A percentile compares a stretch with the other conserved stretches of the same genome.
phyloP scores from a whole-genome alignment of 2,329 filamentous ascomycete genomes.

The Chaetothyriales sp. region DNA sequence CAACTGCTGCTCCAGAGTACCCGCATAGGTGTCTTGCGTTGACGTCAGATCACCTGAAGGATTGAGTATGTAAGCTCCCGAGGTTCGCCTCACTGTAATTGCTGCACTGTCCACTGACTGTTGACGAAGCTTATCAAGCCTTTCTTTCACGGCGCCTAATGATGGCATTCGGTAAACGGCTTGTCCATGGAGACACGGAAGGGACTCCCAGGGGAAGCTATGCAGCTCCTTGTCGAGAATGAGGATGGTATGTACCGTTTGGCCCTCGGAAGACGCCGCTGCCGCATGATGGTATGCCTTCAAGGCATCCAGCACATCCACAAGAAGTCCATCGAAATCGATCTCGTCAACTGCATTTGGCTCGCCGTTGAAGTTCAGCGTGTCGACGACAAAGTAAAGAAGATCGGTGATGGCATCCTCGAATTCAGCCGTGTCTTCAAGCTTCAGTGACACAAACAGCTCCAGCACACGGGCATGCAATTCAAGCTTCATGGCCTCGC shows the following conservation, averaged over 20 bases:
- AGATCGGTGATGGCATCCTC: conserved; percentile 86
- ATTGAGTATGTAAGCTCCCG: conserved; percentile 63
- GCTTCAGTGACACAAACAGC: conserved; percentile 72
- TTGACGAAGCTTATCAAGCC: conserved; percentile 35
- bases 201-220: conserved; percentile 85
- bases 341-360: conserved; percentile 95
- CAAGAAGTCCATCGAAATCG: conserved; percentile 80
- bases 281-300: conserved; percentile 53
- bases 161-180: conserved; percentile 82
- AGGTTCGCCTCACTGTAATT: conserved; percentile 11
- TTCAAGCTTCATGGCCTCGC: conserved; percentile 26
- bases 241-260: conserved; percentile 56
- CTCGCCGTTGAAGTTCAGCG: conserved; percentile 92
- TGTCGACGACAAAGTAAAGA: conserved; percentile 90
- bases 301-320: conserved; percentile 75
- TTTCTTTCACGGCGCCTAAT: conserved; percentile 61
- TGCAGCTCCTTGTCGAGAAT: conserved; percentile 86
- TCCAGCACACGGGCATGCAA: conserved; percentile 60
- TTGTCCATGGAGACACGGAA: conserved; percentile 65
- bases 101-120: conserved; percentile 11
- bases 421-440: conserved; percentile 52
- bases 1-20: conserved; percentile 18
- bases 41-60: conserved; percentile 68
- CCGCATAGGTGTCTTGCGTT: conserved; percentile 62
- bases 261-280: conserved; percentile 20